Base-by-base conservation (phyloP, 2,329 filamentous ascomycete species). In the Knoxdaviesia proteae region DNA sequence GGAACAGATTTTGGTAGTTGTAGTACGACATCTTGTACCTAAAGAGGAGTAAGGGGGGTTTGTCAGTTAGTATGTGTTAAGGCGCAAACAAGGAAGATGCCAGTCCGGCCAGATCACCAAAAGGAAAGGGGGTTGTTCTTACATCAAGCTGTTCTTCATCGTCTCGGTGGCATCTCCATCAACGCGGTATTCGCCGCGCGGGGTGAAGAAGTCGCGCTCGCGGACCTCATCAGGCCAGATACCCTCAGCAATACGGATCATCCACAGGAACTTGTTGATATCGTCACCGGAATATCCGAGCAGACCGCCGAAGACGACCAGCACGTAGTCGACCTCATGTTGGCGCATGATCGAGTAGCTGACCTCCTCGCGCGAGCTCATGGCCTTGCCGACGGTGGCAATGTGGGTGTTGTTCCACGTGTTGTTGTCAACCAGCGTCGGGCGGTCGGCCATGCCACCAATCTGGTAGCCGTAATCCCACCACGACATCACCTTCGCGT, bases 21-120 rank as follows among this genome's bases (percentile, higher is more conserved):
- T 98, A 83, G 72, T 98, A 98, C 29, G 86, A 94, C 87, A 98
- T 94, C 73, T 98, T 98, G 75, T 98, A 98, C 84, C 87, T 94
- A 50, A 49, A 49, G 34, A 38, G n/a, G 30, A 40, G 51, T 44
- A 53, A 46, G 36, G 38, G 45, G 42, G 20, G 3, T 20, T 20
- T 20, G 20, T 20, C 20, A 20, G 20, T 20, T 20, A 20, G 20
- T 20, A 20, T 3, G 20, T 2, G 38, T 32, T 36, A 36, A 3
- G 34, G 34, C 8, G n/a, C 34, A 36, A 36, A 36, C n/a, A 36
- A 3, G 3, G 34, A 32, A 8, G 38, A 7, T 34, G 29, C 33
- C 8, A 20, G 42, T 8, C 30, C 34, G 10, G 6, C n/a, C 20
- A 32, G 8, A 8, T 36, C 20, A 20, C 20, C 20, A 34, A 31